Base-by-base conservation (phyloP, 2,329 filamentous ascomycete species). In the Pseudopyrenochaeta lycopersici region DNA sequence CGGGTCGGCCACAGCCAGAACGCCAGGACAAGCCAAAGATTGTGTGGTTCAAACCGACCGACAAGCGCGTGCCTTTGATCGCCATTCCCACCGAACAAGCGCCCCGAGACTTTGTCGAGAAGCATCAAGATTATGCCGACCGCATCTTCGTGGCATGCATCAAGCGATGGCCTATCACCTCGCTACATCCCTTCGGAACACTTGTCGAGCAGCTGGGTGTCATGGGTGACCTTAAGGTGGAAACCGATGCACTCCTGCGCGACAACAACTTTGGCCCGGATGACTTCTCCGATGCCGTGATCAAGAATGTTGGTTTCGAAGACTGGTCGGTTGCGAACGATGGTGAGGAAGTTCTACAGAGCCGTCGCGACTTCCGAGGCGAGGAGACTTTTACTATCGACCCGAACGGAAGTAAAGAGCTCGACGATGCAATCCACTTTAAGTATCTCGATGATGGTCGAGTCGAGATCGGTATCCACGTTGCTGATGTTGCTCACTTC, bases 1-100 rank as follows among this genome's bases (percentile, higher is more conserved):
- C 85, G 48, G 88, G 90, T 58, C 85, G 85, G 56, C 85, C 88
- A 47, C 88, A 95, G 62, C 91, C 93, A 57, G 88, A 90, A 62
- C 91, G 93, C 48, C 92, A 96, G 74, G 95, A 99, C 62, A 97
- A 97, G 80, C 95, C 95, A 60, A 99, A 99, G 87, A 99, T 99
- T 78, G 95, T 99, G 36, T 99, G 95, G 95, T 99, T 99, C 82
- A 99, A 99, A 83, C 95, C 95, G 53, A 99, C 95, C 1, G 95
- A 99, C 80, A 98, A 99, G 85, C 92, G 95, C 72, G 95, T 99
- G 42, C 95, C 95, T 44, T 83, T 99, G 63, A 99, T 99, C 76
- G 95, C 95, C 48, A 99, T 99, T 62, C 95, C 95, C 1, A 99
- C 95, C 2, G 95, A 99, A 77, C 95, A 99, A 79, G 95, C 95